phyloP scores from a whole-genome alignment of 768 basidiomycete genomes.

The Trametopsis cervina region DNA sequence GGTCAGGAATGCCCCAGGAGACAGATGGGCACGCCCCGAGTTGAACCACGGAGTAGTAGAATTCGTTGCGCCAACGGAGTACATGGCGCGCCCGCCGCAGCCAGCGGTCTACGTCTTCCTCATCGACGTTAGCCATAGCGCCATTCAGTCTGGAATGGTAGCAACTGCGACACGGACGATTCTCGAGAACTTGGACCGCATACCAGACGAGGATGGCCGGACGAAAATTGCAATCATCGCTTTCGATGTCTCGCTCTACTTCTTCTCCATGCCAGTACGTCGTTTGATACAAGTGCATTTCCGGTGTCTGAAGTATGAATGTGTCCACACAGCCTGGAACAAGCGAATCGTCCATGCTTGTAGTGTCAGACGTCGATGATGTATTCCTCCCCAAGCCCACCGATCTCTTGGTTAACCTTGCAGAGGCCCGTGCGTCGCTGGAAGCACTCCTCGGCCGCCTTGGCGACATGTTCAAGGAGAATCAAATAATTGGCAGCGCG shows the following conservation, averaged over 20 bases:
- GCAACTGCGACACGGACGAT: conserved; percentile 97
- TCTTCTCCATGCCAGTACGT: conserved; percentile 88
- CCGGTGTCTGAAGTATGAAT: neutral
- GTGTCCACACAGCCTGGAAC: conserved; percentile 44
- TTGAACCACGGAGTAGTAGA: conserved; percentile 93
- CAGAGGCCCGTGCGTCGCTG: conserved; percentile 72
- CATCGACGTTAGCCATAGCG: conserved; percentile 91
- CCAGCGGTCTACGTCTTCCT: conserved; percentile 96
- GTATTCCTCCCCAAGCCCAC: conserved; percentile 96
- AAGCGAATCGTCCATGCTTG: conserved; percentile 87
- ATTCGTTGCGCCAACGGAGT: conserved; percentile 96
- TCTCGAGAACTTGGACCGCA: conserved; percentile 88
- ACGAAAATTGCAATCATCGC: conserved; percentile 92
- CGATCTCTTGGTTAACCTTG: conserved; percentile 92
- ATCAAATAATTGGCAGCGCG: conserved; percentile 86
- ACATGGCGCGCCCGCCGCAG: conserved; percentile 98
- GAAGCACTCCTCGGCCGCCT: conserved; percentile 78
- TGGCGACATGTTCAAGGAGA: conserved; percentile 98
- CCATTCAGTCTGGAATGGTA: conserved; percentile 95
- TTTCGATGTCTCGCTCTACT: conserved; percentile 89
- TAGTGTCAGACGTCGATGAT: conserved; percentile 94
- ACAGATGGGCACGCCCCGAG: conserved; percentile 91
- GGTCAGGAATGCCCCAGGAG: conserved; percentile 85
- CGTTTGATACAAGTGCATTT: neutral
- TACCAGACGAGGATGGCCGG: conserved; percentile 90